phyloP scores from a whole-genome alignment of 2,329 filamentous ascomycete species.

The Colletotrichum australisinense region DNA sequence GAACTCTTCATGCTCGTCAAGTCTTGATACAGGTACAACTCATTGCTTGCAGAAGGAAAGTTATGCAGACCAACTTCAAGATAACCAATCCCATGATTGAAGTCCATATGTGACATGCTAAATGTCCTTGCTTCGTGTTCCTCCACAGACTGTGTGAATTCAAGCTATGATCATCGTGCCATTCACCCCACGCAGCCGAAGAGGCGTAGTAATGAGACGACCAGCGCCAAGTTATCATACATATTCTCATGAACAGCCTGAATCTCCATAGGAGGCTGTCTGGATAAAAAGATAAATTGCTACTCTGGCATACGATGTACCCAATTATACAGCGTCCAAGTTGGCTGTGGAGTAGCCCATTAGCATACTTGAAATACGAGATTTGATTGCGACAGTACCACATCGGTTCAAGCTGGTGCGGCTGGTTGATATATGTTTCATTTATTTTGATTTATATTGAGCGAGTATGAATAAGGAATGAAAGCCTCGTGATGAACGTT shows the following conservation, averaged over 20 bases:
- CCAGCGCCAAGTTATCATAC: neutral
- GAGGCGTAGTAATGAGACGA: neutral
- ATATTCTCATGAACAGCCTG: neutral
- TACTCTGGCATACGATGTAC: neutral
- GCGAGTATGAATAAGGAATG: neutral
- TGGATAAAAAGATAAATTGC: neutral
- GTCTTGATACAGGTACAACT: neutral
- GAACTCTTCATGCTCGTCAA: conserved; percentile 39
- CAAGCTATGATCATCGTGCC: neutral
- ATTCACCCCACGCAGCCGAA: neutral
- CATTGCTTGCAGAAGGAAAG: too few relatives aligned
- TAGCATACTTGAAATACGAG: neutral
- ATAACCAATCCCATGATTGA: too few relatives aligned
- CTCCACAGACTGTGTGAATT: too few relatives aligned
- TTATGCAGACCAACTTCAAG: too few relatives aligned
- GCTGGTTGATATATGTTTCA: neutral
- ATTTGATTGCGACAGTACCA: neutral
- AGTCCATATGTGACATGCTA: too few relatives aligned
- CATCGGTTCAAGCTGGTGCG: neutral
- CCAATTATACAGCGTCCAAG: neutral
- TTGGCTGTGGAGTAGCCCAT: neutral
- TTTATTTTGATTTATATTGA: neutral
- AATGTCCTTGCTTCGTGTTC: too few relatives aligned
- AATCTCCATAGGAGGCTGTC: neutral
- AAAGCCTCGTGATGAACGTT: neutral